phyloP scores from a whole-genome alignment of 2,329 filamentous ascomycete species.

The Clarireedia sp. region DNA sequence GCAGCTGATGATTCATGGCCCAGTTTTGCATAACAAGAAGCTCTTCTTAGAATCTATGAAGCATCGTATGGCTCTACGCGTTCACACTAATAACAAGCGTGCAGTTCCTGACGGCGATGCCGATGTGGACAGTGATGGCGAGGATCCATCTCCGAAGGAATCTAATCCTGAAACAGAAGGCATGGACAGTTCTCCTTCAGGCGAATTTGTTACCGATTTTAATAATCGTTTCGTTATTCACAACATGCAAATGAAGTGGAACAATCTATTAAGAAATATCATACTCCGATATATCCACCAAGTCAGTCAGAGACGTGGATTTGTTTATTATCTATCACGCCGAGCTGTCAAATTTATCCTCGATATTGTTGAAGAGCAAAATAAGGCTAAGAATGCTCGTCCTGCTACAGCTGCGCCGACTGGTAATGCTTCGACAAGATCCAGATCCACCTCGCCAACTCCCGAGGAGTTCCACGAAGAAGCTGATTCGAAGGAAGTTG shows the following conservation, averaged over 20 bases:
- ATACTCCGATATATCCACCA: constrained; percentile 96
- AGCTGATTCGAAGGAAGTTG: constrained; percentile 52
- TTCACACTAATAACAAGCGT: constrained; percentile 23
- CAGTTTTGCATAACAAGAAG: constrained; percentile 50
- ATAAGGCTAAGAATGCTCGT: constrained; percentile 41
- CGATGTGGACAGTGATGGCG: constrained; percentile 34
- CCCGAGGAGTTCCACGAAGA: constrained; percentile 14
- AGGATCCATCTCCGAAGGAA: constrained; percentile 21
- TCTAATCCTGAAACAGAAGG: constrained; percentile 39
- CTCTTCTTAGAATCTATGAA: constrained; percentile 50
- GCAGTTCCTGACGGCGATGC: constrained; percentile 24
- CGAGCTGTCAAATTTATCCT: constrained; percentile 96
- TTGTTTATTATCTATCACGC: constrained; percentile 95
- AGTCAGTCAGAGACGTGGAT: constrained; percentile 88
- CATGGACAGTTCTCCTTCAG: constrained; percentile 56
- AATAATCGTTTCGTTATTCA: constrained; percentile 98
- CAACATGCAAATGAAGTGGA: constrained; percentile 97
- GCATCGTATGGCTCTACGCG: constrained; percentile 26
- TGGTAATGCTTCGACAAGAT: constrained; percentile 17
- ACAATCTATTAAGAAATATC: constrained; percentile 90
- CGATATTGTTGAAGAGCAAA: constrained; percentile 93
- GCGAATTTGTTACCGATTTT: constrained; percentile 88
- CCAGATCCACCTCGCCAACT: constrained; percentile 18
- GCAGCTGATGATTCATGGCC: constrained; percentile 46
- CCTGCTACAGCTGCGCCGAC: constrained; percentile 28